Evolutionary conservation across 305 asterid genomes (phyloP).

Genomic region (Caryopteris hybrid): DNA sequence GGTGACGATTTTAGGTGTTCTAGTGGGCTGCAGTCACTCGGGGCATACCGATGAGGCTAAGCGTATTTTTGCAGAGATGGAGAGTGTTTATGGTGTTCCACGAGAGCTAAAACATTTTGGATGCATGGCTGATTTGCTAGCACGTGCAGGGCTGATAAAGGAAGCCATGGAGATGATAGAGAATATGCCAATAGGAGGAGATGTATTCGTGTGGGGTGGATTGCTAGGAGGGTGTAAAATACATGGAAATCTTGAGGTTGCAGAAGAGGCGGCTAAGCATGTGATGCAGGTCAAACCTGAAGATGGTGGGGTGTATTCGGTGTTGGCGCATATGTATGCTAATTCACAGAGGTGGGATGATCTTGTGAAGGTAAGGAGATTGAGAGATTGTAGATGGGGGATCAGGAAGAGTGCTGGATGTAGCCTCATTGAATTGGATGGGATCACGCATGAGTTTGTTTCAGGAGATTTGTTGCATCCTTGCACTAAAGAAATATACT

Average conservation of each 20-base stretch:
- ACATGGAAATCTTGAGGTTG: conserved; percentile 62
- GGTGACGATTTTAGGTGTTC: conserved; percentile 58
- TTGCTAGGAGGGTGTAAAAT: conserved; percentile 80
- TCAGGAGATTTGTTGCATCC: conserved; percentile 73
- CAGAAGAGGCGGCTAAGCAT: conserved; percentile 57
- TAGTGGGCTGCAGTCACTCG: conserved; percentile 78
- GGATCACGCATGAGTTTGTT: conserved; percentile 60
- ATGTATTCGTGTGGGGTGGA: conserved; percentile 80
- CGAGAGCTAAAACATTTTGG: conserved; percentile 80
- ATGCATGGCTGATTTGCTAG: conserved; percentile 76
- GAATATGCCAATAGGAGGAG: conserved; percentile 70
- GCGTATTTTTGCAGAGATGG: conserved; percentile 55
- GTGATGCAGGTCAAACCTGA: conserved; percentile 67
- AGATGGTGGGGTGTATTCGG: conserved; percentile 70
- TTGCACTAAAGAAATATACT: conserved; percentile 33
- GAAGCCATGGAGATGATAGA: conserved; percentile 67
- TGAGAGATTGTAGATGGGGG: conserved; percentile 43
- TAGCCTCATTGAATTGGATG: conserved; percentile 60
- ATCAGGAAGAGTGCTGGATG: conserved; percentile 66
- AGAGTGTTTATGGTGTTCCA: conserved; percentile 40
- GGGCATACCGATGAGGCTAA: conserved; percentile 59
- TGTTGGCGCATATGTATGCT: conserved; percentile 59
- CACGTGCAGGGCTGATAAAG: conserved; percentile 62
- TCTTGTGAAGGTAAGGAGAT: conserved; percentile 47
- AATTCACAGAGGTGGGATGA: conserved; percentile 66